Evolutionary conservation across 345 rosid species (phyloP), one percentile per base, ranked within the genome.

Genomic region (Melastoma malabathricum): DNA sequence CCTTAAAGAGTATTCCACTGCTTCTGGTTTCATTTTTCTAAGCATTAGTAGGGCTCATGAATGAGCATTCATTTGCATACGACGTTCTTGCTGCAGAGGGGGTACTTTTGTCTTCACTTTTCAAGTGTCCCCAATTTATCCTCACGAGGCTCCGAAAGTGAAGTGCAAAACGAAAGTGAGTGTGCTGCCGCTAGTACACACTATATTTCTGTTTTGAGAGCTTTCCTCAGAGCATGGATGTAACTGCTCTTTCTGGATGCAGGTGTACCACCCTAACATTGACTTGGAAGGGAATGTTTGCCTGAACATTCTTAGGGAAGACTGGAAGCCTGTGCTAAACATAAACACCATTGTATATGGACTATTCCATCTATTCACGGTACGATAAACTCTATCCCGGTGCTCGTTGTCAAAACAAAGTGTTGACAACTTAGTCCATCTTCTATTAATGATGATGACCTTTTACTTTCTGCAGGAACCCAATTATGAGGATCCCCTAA

Each of bases 201-300:
- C 27, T 39, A 9, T 20, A 8, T 52, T n/a, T 38, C n/a, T 3
- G 15, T 55, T 22, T 15, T 17, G 13, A 22, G 8, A 15, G 44
- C 39, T 15, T 20, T 3, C 18, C 13, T 23, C 17, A 20, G 25
- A 13, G 29, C 22, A 49, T 5, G 4, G 20, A 13, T 13, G 16
- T 13, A 43, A 6, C 17, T 20, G 18, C 25, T 15, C 20, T 50
- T 5, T 23, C 6, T 38, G n/a, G 59, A 57, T 50, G 57, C 51
- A 93, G 99, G 86, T 93, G 50, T 83, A 81, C 66, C 97, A 93
- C 75, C 99, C 97, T 0, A 93, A 88, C 69, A 88, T 93, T n/a
- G 96, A 93, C 65, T 72, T 88, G 76, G 99, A 93, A 72, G 99
- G 97, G 64, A 93, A 85, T 53, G 95, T 85, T 51, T 93, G 97